Evolutionary conservation across 768 basidiomycete genomes (phyloP), one percentile per base, ranked within the genome.

Genomic region (Boletus bicolor): DNA sequence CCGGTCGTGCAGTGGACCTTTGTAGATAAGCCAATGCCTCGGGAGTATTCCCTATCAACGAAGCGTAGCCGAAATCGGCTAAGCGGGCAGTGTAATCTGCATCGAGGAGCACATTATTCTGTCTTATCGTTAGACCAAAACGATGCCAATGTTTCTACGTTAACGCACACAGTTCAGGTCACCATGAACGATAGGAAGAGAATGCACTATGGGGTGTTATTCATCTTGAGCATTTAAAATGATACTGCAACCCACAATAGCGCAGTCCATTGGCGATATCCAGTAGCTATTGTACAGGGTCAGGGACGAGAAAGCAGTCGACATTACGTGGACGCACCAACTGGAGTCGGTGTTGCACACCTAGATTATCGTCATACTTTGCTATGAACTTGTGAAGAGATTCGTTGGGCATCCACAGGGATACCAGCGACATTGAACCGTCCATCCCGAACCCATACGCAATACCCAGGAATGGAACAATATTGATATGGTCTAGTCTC

Each of bases 21-120:
- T 49, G 56, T 0, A 64, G 56, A 19, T 60, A 61, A 1, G 6
- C 2, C 21, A 45, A 15, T 3, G 37, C 50, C 35, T 60, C 54
- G 0, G 56, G 56, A 7, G 53, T 61, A 6, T 49, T 57, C 2
- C 55, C 61, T 8, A 54, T 35, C 10, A 64, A 10, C 0, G 77
- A 76, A 26, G 72, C 68, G 41, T 63, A 54, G 2, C 79, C 79
- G 44, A 81, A 81, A 51, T 80, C 79, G 36, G 73, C 71, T 7
- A 81, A 58, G 10, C 72, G 70, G 0, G 73, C 77, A 24, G 69
- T 72, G 24, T 71, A 59, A 8, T 59, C 39, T 21, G 28, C 44
- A 1, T 59, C 57, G 2, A 66, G 14, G 17, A 67, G 49, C 1
- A 66, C 48, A 1, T 68, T 64, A 3, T 54, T 66, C 64, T 68